phyloP scores from a whole-genome alignment of 1,284 basidiomycete species.

The Stygiomarasmius scandens region DNA sequence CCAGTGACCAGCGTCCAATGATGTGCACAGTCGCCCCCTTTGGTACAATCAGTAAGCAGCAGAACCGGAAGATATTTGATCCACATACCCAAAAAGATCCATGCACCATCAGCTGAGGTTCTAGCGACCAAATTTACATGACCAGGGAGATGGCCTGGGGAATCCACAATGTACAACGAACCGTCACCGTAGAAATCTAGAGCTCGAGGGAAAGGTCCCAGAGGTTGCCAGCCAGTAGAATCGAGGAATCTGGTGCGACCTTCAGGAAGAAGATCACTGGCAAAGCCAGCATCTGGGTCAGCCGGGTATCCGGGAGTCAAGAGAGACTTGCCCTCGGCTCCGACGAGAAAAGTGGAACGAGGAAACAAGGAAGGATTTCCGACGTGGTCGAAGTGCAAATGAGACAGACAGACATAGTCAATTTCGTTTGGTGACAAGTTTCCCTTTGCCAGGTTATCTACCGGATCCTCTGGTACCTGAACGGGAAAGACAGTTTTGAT shows the following conservation, averaged over 20 bases:
- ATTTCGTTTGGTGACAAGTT: background rate
- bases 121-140: slow-evolving; percentile 3
- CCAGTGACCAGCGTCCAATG: slow-evolving; percentile 54
- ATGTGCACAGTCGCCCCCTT: slow-evolving; percentile 56
- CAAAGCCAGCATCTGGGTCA: slow-evolving; percentile 18
- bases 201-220: slow-evolving; percentile 40
- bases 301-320: slow-evolving; percentile 25
- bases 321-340: slow-evolving; percentile 20
- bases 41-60: no score
- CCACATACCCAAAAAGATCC: slow-evolving; percentile 61
- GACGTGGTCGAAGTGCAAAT: slow-evolving; percentile 38
- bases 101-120: slow-evolving; percentile 43
- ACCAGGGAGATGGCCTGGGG: slow-evolving; percentile 8
- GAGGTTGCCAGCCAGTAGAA: background rate
- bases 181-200: slow-evolving; percentile 47
- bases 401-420: slow-evolving; percentile 13
- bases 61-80: no score
- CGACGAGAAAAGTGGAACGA: slow-evolving; percentile 28
- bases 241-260: background rate
- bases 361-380: slow-evolving; percentile 32
- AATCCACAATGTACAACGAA: slow-evolving; percentile 42
- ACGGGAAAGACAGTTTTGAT: slow-evolving; percentile 7
- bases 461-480: slow-evolving; percentile 1
- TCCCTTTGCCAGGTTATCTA: background rate
- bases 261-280: background rate